Evolutionary conservation across 2,329 filamentous ascomycete species (phyloP), one percentile per base, ranked within the genome.

Genomic region (Dryadomyces quercus-mongolicae): DNA sequence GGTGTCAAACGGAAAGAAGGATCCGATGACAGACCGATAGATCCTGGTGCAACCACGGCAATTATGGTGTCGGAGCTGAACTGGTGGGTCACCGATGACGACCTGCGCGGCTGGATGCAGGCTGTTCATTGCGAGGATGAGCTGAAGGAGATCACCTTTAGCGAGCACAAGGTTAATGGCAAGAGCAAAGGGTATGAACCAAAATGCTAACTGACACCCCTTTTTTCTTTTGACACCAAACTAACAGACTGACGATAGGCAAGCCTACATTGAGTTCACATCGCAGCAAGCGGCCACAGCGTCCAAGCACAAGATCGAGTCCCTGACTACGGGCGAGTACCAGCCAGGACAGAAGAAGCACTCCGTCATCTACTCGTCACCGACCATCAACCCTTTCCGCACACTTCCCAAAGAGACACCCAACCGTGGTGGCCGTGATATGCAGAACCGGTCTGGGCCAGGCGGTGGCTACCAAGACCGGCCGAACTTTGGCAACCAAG

Each of bases 51-150:
- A 2, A 84, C 80, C 1, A 75, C 82, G 22, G 90, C 91, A 0
- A 71, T 97, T 34, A 82, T 95, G 67, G 81, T 97, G 53, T 91
- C 88, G 2, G 93, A 97, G 51, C 74, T 98, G 10, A 86, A 88
- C 67, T 98, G 93, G 93, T 97, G 92, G 92, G 91, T 84, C 34
- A 95, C 87, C 2, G 93, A 98, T 65, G 93, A 98, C 64, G 90
- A 97, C 62, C 81, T 98, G 55, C 86, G 93, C 53, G 87, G 86
- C 51, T 96, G 90, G 88, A 77, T 86, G 22, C 82, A 83, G 60
- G 78, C 87, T 60, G 88, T 86, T n/a, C 80, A 79, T 2, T 88
- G 82, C 61, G 93, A 97, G 67, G 78, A 84, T 48, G 88, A 95
- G 63, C 72, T 97, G 18, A 90, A 88, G 63, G 93, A 97, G 57